Evolutionary conservation across 805 yeast species (phyloP).

Genomic region (Diddensiella caesifluorescens): DNA sequence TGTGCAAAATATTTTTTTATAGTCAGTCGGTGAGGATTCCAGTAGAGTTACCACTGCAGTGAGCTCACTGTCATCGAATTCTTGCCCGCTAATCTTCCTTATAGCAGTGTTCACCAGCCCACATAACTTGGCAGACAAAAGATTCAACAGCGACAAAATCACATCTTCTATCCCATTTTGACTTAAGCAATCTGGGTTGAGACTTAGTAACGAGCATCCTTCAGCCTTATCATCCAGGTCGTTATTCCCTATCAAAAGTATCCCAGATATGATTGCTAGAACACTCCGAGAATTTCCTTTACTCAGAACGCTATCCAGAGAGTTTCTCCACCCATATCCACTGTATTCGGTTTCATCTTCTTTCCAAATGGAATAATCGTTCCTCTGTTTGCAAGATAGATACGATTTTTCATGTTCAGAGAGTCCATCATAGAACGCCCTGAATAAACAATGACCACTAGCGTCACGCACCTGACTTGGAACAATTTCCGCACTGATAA

Average conservation of each 20-base stretch:
- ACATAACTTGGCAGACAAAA: background rate
- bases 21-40: constrained; percentile 15
- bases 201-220: constrained; percentile 24
- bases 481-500: constrained; percentile 18
- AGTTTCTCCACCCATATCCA: constrained; percentile 1
- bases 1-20: constrained; percentile 19
- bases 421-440: background rate
- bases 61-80: background rate
- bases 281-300: constrained; percentile 14
- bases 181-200: constrained; percentile 14
- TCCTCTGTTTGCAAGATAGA: background rate
- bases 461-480: constrained; percentile 6
- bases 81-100: too few relatives aligned
- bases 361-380: background rate
- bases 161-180: background rate
- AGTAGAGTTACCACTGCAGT: background rate
- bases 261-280: constrained; percentile 20
- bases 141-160: background rate
- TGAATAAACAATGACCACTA: constrained; percentile 19
- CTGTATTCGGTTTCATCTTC: background rate
- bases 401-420: constrained; percentile 1
- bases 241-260: constrained; percentile 18
- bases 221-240: constrained; percentile 20
- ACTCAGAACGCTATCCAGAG: background rate
- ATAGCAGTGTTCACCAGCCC: too few relatives aligned